Base-by-base conservation (phyloP, 2,329 filamentous ascomycete genomes). In the Sclerotiophoma versabilis region DNA sequence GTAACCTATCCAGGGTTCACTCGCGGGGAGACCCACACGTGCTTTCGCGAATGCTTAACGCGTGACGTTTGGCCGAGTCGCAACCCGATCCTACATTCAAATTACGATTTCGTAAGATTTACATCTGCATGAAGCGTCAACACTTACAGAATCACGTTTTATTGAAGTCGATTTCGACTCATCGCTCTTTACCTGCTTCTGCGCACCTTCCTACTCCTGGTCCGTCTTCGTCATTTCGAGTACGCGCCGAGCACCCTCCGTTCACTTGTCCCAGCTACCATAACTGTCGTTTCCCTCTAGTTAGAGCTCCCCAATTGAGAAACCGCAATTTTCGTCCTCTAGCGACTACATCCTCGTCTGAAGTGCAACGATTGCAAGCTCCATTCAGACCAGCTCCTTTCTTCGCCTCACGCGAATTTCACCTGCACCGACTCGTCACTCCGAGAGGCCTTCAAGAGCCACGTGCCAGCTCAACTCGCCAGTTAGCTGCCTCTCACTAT, bases 21-120 rank as follows among this genome's bases (percentile, higher is more conserved):
- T 23, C 27, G 49, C 41, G 45, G 33, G 41, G 39, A 41, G 22
- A 23, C 11, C 20, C 20, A 48, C 59, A 63, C 55, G 63, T 67
- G 63, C 56, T 49, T 54, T 54, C 59, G 64, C 62, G 63, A 38
- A 20, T 45, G 42, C 54, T 15, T 17, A 32, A 45, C 47, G 49
- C 44, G 49, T 43, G 32, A 38, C 43, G 36, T 46, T 46, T 47
- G 36, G 30, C 52, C 36, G 30, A 36, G 34, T 36, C 45, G 37
- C 47, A 45, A 9, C 12, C 10, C 9, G 15, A 8, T n/a, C 14
- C 22, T 29, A 14, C 33, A 25, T 19, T 22, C 12, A 27, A 26
- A 34, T 20, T 17, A 8, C 15, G 10, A 32, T 1, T 34, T 32
- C 11, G 8, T 17, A 4, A 34, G 10, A 3, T 3, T 29, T 19